These are phyloP conservation scores for Cucurbita argyrosperma DNA, from an alignment of 306 rosid species.

Conservation along the genomic window DNA sequence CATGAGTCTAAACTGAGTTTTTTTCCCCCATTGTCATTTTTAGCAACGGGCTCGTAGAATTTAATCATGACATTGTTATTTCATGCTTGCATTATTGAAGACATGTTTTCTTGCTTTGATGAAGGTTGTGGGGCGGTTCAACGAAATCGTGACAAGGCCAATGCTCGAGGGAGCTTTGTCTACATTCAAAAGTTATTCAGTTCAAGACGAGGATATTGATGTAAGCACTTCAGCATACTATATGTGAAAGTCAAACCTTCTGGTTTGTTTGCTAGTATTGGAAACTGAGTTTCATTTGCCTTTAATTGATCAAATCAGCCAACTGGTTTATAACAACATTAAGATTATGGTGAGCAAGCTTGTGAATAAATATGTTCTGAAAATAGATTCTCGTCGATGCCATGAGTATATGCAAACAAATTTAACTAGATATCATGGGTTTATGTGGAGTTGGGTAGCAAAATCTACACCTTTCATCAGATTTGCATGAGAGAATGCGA, in stretches of 20 bases:
- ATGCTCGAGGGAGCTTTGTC: constrained; percentile 86
- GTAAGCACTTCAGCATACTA: constrained; percentile 20
- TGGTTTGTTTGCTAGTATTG: not conserved
- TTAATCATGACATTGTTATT: not conserved
- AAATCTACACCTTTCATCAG: not conserved
- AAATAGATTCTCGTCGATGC: not conserved
- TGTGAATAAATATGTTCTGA: not conserved
- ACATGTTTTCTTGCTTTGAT: not conserved
- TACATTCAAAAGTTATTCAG: constrained; percentile 60
- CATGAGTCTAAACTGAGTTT: not conserved
- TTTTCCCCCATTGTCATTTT: not conserved
- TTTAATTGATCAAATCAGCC: not conserved
- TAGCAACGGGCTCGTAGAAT: not conserved
- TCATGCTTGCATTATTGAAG: not conserved
- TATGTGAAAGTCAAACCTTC: not conserved
- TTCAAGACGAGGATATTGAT: constrained; percentile 76
- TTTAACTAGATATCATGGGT: not conserved
- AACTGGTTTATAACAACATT: not conserved
- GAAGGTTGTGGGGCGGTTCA: constrained; percentile 91
- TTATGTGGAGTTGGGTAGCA: not conserved
- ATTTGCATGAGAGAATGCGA: not conserved
- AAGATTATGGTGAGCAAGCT: not conserved
- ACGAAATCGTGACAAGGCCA: constrained; percentile 68
- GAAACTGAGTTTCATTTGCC: not conserved
- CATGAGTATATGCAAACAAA: not conserved